These are phyloP conservation scores for Chaetoscypha palmicola DNA, from an alignment of 2,329 filamentous ascomycete species.

Conservation along the genomic window DNA sequence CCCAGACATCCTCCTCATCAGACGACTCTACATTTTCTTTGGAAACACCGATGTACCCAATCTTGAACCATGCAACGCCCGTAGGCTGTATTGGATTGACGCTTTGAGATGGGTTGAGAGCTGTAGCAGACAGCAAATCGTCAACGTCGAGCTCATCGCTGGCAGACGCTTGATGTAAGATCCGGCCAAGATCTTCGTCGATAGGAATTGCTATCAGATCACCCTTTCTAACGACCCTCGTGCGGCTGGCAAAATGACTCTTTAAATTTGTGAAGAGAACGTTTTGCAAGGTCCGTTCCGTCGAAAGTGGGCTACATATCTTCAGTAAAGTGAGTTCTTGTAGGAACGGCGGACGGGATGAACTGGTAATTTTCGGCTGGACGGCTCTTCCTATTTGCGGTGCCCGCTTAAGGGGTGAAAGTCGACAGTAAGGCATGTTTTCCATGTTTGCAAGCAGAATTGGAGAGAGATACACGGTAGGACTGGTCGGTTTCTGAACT, in stretches of 20 bases:
- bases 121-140: slow-evolving; percentile 48
- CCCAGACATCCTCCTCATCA: slow-evolving; percentile 68
- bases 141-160: slow-evolving; percentile 60
- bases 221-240: slow-evolving; percentile 75
- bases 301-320: slow-evolving; percentile 80
- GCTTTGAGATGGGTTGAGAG: slow-evolving; percentile 41
- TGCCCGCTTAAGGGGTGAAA: slow-evolving; percentile 60
- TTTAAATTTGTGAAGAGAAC: slow-evolving; percentile 83
- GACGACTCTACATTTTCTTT: slow-evolving; percentile 49
- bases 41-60: slow-evolving; percentile 62
- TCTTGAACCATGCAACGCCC: slow-evolving; percentile 85
- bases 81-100: slow-evolving; percentile 29
- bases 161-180: slow-evolving; percentile 64
- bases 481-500: slow-evolving; percentile 51
- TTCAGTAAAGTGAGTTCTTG: slow-evolving; percentile 82
- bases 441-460: slow-evolving; percentile 81
- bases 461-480: slow-evolving; percentile 71
- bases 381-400: slow-evolving; percentile 43
- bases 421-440: slow-evolving; percentile 67
- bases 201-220: slow-evolving; percentile 86
- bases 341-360: slow-evolving; percentile 51
- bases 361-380: slow-evolving; percentile 48
- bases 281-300: slow-evolving; percentile 76
- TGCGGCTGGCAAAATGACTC: slow-evolving; percentile 75
- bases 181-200: slow-evolving; percentile 75